Conservation (phyloP, 179 eudicot genomes). For the Carnegiea gigantea region DNA sequence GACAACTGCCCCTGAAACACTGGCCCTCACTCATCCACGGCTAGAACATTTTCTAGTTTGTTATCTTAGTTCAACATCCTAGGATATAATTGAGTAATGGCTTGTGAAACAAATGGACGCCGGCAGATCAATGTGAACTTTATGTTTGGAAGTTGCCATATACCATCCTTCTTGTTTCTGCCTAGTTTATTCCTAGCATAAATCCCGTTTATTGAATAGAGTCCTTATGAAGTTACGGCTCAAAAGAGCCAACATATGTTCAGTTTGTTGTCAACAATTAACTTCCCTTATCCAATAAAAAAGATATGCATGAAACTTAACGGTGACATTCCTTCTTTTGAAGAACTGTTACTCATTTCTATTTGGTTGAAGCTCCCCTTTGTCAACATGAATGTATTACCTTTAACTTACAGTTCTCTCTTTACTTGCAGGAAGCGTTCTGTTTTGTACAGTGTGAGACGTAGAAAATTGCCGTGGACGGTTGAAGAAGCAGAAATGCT, state of each 20-base stretch:
- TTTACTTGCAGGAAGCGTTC: slow-evolving; percentile 33
- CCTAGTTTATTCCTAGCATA: not conserved
- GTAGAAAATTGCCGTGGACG: slow-evolving; percentile 50
- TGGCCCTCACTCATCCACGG: not conserved
- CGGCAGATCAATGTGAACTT: not conserved
- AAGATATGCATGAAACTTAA: not conserved
- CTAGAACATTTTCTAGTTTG: not conserved
- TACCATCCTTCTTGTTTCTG: not conserved
- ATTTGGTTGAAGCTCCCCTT: not conserved
- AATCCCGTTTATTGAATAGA: not conserved
- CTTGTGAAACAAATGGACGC: not conserved
- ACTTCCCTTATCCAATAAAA: not conserved
- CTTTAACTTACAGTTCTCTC: slow-evolving; percentile 7
- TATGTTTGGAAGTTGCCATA: not conserved
- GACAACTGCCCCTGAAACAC: not conserved
- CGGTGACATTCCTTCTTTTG: not conserved
- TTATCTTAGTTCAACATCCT: not conserved
- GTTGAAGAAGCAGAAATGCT: slow-evolving; percentile 60
- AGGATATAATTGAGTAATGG: not conserved
- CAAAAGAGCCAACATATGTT: not conserved
- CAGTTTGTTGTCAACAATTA: too few species aligned
- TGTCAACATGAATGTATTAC: not conserved
- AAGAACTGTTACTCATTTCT: not conserved
- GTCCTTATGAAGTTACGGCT: not conserved
- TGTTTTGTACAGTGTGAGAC: slow-evolving; percentile 30